phyloP scores from a whole-genome alignment of 768 basidiomycete species.

The Agrocybe chaxingu region DNA sequence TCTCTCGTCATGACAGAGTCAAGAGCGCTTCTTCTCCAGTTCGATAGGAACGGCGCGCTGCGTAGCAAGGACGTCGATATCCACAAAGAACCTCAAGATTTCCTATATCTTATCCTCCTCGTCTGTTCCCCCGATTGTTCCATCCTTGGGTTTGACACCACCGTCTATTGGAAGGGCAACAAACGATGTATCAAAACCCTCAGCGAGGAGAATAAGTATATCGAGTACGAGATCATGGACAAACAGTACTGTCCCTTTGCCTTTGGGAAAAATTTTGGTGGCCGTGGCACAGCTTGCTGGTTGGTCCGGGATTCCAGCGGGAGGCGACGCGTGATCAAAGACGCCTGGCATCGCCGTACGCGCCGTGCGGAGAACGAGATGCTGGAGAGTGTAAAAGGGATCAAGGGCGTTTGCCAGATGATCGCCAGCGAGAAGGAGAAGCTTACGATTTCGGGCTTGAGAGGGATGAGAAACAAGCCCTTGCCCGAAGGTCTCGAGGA shows the following conservation, averaged over 20 bases:
- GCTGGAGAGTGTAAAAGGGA: slow-evolving; percentile 5
- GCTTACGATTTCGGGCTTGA: background rate
- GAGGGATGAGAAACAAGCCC: background rate
- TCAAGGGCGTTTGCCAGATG: slow-evolving; percentile 14
- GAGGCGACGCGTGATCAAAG: slow-evolving; percentile 11
- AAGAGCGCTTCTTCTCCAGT: slow-evolving; percentile 9
- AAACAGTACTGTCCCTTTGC: slow-evolving; percentile 8
- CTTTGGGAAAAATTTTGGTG: slow-evolving; percentile 9
- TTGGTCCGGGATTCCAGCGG: slow-evolving; percentile 1
- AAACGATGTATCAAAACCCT: slow-evolving; percentile 6
- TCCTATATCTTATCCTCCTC: slow-evolving; percentile 17
- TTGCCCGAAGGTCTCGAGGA: background rate
- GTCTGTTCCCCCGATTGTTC: slow-evolving; percentile 12
- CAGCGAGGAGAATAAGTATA: background rate
- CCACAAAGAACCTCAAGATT: slow-evolving; percentile 11
- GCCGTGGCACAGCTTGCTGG: slow-evolving; percentile 20
- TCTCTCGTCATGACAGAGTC: slow-evolving; percentile 9
- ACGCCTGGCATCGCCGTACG: slow-evolving; percentile 10
- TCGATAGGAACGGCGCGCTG: slow-evolving; percentile 17
- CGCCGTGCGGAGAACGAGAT: slow-evolving; percentile 5
- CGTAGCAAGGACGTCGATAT: slow-evolving; percentile 12
- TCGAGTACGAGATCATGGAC: slow-evolving; percentile 1
- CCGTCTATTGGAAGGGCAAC: slow-evolving; percentile 12
- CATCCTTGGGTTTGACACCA: slow-evolving; percentile 16
- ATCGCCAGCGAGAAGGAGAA: slow-evolving; percentile 2